Conservation (phyloP, 371 early-diverging fungal species). For the Rhizomucor miehei region DNA sequence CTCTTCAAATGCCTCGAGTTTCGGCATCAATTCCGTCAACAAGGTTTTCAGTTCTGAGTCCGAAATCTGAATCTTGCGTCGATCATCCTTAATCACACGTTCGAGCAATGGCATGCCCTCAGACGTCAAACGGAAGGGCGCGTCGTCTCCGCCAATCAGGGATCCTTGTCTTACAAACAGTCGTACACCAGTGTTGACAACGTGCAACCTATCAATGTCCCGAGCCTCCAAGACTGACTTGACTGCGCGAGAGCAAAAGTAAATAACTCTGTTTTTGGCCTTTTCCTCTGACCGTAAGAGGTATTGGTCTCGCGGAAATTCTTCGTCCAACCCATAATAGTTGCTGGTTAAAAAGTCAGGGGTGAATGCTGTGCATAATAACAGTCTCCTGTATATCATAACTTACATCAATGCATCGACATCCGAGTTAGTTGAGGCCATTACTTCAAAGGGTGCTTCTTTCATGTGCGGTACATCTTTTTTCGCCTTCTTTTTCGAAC, state of each 20-base stretch:
- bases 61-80: conserved; percentile 51
- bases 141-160: conserved; percentile 46
- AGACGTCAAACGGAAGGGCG: conserved; percentile 73
- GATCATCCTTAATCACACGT: conserved; percentile 49
- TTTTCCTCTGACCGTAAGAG: conserved; percentile 74
- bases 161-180: conserved; percentile 76
- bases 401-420: conserved; percentile 48
- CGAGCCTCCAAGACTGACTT: conserved; percentile 65
- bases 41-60: conserved; percentile 52
- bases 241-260: conserved; percentile 77
- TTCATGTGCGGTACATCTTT: conserved; percentile 52
- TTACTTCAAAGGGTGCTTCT: conserved; percentile 80
- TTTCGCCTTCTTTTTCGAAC: conserved; percentile 31
- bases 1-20: conserved; percentile 40
- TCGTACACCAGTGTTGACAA: conserved; percentile 89
- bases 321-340: conserved; percentile 68
- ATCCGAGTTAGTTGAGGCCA: conserved; percentile 55
- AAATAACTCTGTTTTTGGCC: conserved; percentile 71
- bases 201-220: conserved; percentile 67
- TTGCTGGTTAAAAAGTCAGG: conserved; percentile 19
- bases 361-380: not conserved
- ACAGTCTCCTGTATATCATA: not conserved
- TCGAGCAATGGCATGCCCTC: conserved; percentile 77
- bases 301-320: conserved; percentile 80
- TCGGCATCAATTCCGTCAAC: conserved; percentile 62